Percentiles rank a stretch among this genome's conserved stretches.
Conservation (phyloP, 495 filamentous ascomycete genomes). For the Hypoxylon intermedium region DNA sequence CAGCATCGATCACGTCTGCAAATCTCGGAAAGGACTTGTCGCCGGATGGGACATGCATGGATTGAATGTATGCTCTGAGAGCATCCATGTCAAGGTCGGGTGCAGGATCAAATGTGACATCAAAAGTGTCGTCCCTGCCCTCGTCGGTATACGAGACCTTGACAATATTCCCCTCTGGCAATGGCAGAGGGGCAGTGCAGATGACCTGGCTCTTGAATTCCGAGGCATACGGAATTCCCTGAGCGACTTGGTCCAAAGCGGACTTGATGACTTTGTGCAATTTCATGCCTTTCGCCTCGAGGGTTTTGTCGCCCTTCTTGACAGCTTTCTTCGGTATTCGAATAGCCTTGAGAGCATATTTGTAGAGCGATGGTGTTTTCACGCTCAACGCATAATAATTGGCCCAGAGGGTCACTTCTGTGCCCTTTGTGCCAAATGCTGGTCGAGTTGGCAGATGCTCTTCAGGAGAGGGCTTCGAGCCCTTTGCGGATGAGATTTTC, state of each 20-base stretch:
- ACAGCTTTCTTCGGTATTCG: slow-evolving; percentile 1
- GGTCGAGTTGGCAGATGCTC: slow-evolving; percentile 58
- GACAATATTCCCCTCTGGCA: slow-evolving; percentile 43
- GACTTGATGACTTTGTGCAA: slow-evolving; percentile 60
- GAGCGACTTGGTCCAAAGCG: slow-evolving; percentile 50
- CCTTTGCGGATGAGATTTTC: slow-evolving; percentile 29
- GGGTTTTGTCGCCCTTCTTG: slow-evolving; percentile 21
- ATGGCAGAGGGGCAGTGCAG: slow-evolving; percentile 45
- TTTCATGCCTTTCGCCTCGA: slow-evolving; percentile 58
- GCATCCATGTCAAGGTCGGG: slow-evolving; percentile 54
- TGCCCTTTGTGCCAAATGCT: slow-evolving; percentile 64
- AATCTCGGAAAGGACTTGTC: slow-evolving; percentile 51
- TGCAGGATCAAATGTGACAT: slow-evolving; percentile 53
- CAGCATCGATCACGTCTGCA: slow-evolving; percentile 52
- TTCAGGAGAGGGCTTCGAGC: slow-evolving; percentile 3
- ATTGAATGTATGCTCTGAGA: slow-evolving; percentile 60
- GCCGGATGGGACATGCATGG: slow-evolving; percentile 47
- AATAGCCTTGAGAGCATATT: slow-evolving; percentile 46
- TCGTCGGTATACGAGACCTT: slow-evolving; percentile 56
- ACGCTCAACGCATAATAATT: slow-evolving; percentile 68
- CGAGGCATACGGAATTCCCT: slow-evolving; percentile 51
- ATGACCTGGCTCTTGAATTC: slow-evolving; percentile 66
- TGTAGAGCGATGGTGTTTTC: slow-evolving; percentile 45
- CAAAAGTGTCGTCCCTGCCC: slow-evolving; percentile 47
- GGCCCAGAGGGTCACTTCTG: slow-evolving; percentile 61